Percentiles rank a stretch among this genome's conserved stretches.
Evolutionary conservation across 2,329 filamentous ascomycete genomes (phyloP).

Genomic region (Alternaria solani): DNA sequence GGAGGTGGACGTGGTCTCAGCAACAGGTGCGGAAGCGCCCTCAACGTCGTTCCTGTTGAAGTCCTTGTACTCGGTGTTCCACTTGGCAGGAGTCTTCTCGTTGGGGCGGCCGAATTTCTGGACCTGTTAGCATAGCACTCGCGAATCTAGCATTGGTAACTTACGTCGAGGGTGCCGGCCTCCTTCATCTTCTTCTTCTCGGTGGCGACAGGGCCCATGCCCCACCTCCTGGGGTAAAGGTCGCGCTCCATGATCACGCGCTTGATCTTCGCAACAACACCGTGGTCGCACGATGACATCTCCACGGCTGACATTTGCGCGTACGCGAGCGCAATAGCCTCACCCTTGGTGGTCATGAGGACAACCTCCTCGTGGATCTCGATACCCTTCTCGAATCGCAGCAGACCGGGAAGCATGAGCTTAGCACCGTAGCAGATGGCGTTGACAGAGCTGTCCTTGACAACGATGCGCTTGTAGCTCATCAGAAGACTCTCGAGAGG

Average conservation of each 20-base stretch:
- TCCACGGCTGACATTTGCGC: conserved; percentile 98
- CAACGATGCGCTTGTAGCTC: conserved; percentile 94
- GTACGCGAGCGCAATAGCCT: conserved; percentile 95
- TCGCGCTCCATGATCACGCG: conserved; percentile 99
- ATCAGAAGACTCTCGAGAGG: conserved; percentile 92
- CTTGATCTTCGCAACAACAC: conserved; percentile 98
- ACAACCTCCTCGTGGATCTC: conserved; percentile 97
- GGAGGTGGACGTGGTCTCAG: conserved; percentile 43
- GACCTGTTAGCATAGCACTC: conserved; percentile 42
- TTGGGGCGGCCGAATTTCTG: conserved; percentile 92
- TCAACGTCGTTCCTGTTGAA: conserved; percentile 53
- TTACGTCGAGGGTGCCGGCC: conserved; percentile 88
- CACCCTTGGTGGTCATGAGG: conserved; percentile 98
- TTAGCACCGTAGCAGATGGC: conserved; percentile 99
- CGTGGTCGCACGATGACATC: conserved; percentile 95
- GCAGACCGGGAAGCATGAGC: conserved; percentile 95
- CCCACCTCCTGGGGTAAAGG: conserved; percentile 96
- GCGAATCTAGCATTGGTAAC: conserved; percentile 31
- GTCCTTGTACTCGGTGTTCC: conserved; percentile 93
- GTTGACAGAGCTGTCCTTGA: conserved; percentile 96
- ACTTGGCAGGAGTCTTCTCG: conserved; percentile 91
- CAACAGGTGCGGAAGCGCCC: conserved; percentile 34
- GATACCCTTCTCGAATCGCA: conserved; percentile 91
- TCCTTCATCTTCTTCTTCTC: conserved; percentile 99
- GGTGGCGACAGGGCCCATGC: conserved; percentile 86